Base-by-base conservation (phyloP, 768 basidiomycete species). In the Russula vinacea region DNA sequence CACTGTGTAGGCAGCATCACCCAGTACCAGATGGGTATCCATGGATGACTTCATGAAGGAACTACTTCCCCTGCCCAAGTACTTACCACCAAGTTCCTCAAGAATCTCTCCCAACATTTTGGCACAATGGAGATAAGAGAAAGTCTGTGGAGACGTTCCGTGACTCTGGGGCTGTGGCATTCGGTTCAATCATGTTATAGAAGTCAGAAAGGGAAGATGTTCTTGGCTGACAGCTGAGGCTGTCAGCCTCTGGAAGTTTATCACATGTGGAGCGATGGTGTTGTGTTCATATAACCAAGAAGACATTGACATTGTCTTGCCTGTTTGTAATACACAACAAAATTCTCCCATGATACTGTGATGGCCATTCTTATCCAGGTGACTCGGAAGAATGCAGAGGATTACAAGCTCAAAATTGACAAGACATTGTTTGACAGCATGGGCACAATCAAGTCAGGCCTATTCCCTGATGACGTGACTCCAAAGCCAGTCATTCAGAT, bases 151-250 rank as follows among this genome's bases (percentile, higher is more conserved):
- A 8, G 1, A 17, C 10, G 9, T 49, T 58, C 57, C 16, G n/a
- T n/a, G n/a, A n/a, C n/a, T n/a, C n/a, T n/a, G 17, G 14, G 22
- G 24, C 57, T 37, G 22, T 17, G 19, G n/a, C 11, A 45, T 47
- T 7, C 47, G 56, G 56, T 58, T 58, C 32, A 58, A 58, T 13
- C 45, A 47, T 5, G 56, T 58, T n/a, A 58, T 54, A 22, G 13
- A 32, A 6, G 16, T 47, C 14, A 37, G 8, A 4, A 35, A 1
- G 1, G 7, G 2, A 10, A 57, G 2, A 33, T 57, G 45, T 45
- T 58, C 57, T 17, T 11, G 0, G 5, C 22, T 5, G 3, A 10
- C 11, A 11, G n/a, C n/a, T n/a, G n/a, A n/a, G 0, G 5, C 22
- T 5, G 3, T 5, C 11, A 11, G 9, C 13, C 45, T 47, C n/a